A percentile compares a stretch with the other conserved stretches of the same genome.
Evolutionary conservation across 306 rosid genomes (phyloP).

Genomic region (Urtica urens): DNA sequence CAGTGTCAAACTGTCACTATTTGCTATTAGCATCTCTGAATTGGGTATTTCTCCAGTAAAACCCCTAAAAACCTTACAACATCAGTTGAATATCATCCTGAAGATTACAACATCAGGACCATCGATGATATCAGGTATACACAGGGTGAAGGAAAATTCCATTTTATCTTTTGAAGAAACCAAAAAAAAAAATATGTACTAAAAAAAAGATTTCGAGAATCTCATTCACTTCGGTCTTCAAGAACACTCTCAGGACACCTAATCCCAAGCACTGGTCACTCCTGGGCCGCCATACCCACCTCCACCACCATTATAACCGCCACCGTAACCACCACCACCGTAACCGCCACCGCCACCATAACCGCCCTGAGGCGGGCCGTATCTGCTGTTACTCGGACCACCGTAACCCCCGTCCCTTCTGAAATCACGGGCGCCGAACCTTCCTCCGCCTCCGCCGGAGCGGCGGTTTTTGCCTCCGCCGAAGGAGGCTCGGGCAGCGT

Average conservation of each 20-base stretch:
- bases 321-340: too few species aligned
- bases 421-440: conserved; percentile 70
- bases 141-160: background rate
- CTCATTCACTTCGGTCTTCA: conserved; percentile 12
- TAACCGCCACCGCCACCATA: conserved; percentile 27
- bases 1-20: too few species aligned
- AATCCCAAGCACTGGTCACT: conserved; percentile 74
- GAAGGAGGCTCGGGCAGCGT: conserved; percentile 42
- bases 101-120: too few species aligned
- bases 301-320: too few species aligned
- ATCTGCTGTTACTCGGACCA: conserved; percentile 37
- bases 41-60: too few species aligned
- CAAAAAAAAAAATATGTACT: conserved; percentile 16
- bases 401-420: conserved; percentile 56
- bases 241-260: conserved; percentile 14
- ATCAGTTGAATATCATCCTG: too few species aligned
- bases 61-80: too few species aligned
- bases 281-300: conserved; percentile 38
- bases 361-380: conserved; percentile 37
- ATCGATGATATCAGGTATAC: background rate
- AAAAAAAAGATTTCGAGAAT: conserved; percentile 14
- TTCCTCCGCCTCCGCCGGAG: conserved; percentile 40
- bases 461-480: conserved; percentile 41
- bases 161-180: too few species aligned
- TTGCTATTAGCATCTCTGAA: too few species aligned